Base-by-base conservation (phyloP, 2,329 filamentous ascomycete genomes). In the Aspergillus nomiae region DNA sequence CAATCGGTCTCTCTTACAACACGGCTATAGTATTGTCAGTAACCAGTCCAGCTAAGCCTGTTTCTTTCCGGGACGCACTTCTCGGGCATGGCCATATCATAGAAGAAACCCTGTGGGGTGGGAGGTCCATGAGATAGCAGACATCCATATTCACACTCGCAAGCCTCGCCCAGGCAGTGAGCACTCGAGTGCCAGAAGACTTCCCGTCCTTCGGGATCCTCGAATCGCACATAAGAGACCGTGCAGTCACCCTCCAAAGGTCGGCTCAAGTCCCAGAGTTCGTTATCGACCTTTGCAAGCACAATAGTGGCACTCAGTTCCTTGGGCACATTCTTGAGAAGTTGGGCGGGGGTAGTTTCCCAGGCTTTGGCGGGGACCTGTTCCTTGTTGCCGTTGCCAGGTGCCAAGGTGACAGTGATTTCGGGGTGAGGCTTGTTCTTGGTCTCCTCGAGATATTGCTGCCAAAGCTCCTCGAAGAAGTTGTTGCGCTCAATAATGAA, bases 111-210 rank as follows among this genome's bases (percentile, higher is more conserved):
- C 78, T 94, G 90, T 59, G 93, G 88, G 51, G 94, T 93, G 11
- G 92, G 95, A 38, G 95, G 95, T 28, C 95, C 95, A 76, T 97
- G 96, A 78, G 93, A 97, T 53, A 97, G 87, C 71, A 92, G 90
- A 81, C 94, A 97, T 64, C 93, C 92, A 75, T 93, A 99, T 72
- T 93, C 87, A 74, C 91, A 87, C 81, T 99, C 95, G 56, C 90
- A 91, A 64, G 94, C 94, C 80, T 98, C 95, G 70, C 95, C 95
- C n/a, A 99, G 87, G 68, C 96, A 90, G 78, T 99, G 95, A 51
- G 95, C 95, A 72, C 90, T 94, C 24, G 92, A 96, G 80, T 98
- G 95, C 94, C 94, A 99, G 82, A 97, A 99, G 61, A 98, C 94
- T 77, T 92, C 92, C 82, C 95, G 94, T 73, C 92, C 94, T 80